Evolutionary conservation across 495 filamentous ascomycete genomes (phyloP), one percentile per base, ranked within the genome.

Genomic region (Aspergillus olivimuriae): DNA sequence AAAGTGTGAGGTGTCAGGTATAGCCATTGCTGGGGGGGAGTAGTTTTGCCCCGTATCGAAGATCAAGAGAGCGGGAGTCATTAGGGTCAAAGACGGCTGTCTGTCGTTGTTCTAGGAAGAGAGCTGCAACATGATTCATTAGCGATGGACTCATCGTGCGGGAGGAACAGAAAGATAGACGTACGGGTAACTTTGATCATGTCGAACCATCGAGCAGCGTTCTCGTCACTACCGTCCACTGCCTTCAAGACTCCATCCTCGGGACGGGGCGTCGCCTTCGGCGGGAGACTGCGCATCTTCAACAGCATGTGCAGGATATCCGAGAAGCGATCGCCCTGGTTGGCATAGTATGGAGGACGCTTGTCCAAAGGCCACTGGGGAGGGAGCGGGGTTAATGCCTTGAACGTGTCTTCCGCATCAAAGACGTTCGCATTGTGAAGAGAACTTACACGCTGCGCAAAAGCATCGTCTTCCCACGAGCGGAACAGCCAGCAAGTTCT

Each of bases 401-500:
- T n/a, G n/a, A n/a, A n/a, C n/a, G n/a, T n/a, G n/a, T n/a, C n/a
- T n/a, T n/a, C n/a, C n/a, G n/a, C n/a, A n/a, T n/a, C n/a, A n/a
- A n/a, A n/a, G n/a, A n/a, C n/a, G n/a, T n/a, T n/a, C n/a, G n/a
- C n/a, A n/a, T n/a, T n/a, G n/a, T n/a, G n/a, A 9, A 6, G 16
- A 9, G 22, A 6, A 60, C 58, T 58, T 54, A 65, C 65, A 12
- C 65, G 60, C 46, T 64, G 61, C 15, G 47, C 59, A 59, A 49
- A 73, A 53, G 38, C 74, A 58, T 80, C 73, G 48, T 82, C 75
- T 33, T 84, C 80, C 81, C 82, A 87, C 0, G 75, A 80, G 24
- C 79, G 81, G 69, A 86, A 89, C 0, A 86, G 73, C 82, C 86
- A 90, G 40, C 80, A 84, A n/a, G 83, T 84, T 57, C 87, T 83